Base-by-base conservation (phyloP, 345 rosid genomes). In the Eutrema yunnanense region DNA sequence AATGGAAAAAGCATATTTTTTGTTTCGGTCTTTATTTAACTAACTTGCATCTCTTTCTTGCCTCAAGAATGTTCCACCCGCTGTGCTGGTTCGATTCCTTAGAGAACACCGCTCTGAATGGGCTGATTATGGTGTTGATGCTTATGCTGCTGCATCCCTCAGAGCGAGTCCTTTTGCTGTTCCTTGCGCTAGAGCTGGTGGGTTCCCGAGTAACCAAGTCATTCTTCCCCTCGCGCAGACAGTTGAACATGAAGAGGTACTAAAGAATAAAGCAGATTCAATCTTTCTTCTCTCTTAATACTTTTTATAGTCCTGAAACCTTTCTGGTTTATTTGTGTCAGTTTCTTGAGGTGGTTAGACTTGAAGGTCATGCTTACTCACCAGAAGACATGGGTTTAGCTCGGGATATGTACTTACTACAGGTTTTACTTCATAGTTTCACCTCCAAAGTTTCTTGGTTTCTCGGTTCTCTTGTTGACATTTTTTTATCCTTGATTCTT, bases 21-120 rank as follows among this genome's bases (percentile, higher is more conserved):
- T 32, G 43, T 46, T n/a, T 53, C 3, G 2, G 29, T 48, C 26
- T 26, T 32, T 41, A 1, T 9, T 38, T 33, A 44, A 47, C 67
- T 67, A 49, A 36, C 38, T 70, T 70, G 81, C 57, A 40, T 76
- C 65, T 48, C 46, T 56, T 63, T 56, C 13, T 56, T 82, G 14
- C 12, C 1, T 62, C 26, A 11, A 94, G 98, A 88, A 89, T 57
- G 98, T 94, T 13, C 95, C 98, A 47, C 98, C 97, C 5, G 92
- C 89, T 27, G 81, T 94, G 44, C 85, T 94, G 71, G 89, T 91
- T 73, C 95, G 92, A 6, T 94, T 94, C 81, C 82, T 94, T 71
- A 88, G 98, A 81, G 98, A 94, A 71, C 98, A 94, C 75, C 97
- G 98, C 2, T 91, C 98, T 0, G 97, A 94, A 71, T 94, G 98